These are phyloP conservation scores for Phytophthora syringae DNA, from an alignment of 352 stramenopile genomes.

Conservation along the genomic window DNA sequence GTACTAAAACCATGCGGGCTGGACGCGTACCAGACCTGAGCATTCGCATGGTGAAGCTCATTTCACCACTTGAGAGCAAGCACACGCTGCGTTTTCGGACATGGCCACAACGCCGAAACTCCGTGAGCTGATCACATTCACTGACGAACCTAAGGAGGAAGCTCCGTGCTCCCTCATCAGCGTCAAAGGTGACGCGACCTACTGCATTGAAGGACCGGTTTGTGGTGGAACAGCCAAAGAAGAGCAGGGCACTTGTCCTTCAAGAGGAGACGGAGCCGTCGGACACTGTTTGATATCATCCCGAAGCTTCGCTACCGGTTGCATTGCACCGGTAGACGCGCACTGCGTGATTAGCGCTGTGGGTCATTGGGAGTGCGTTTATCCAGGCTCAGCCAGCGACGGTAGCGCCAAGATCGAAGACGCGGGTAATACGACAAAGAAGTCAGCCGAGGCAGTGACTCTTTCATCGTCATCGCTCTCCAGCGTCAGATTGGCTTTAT, in stretches of 20 bases:
- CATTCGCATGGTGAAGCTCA: neutral
- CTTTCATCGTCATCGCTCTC: too few species aligned
- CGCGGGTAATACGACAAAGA: neutral
- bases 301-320: conserved; percentile 39
- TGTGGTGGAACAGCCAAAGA: conserved; percentile 33
- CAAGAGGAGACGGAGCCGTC: conserved; percentile 41
- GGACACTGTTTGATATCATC: conserved; percentile 30
- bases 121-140: conserved; percentile 19
- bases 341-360: conserved; percentile 39
- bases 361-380: conserved; percentile 48
- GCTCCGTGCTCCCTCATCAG: conserved; percentile 38
- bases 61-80: conserved; percentile 14
- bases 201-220: conserved; percentile 50
- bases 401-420: neutral
- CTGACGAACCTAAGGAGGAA: neutral
- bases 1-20: too few species aligned
- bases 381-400: conserved; percentile 4
- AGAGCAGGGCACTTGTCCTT: conserved; percentile 37
- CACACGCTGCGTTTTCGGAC: neutral
- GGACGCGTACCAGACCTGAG: too few species aligned
- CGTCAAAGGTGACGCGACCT: conserved; percentile 50
- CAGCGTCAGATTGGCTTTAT: conserved; percentile 20
- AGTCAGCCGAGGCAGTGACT: too few species aligned
- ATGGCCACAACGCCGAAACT: conserved; percentile 8
- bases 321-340: conserved; percentile 47